phyloP scores from a whole-genome alignment of 257 asterid genomes.

The Fraxinus anomala region DNA sequence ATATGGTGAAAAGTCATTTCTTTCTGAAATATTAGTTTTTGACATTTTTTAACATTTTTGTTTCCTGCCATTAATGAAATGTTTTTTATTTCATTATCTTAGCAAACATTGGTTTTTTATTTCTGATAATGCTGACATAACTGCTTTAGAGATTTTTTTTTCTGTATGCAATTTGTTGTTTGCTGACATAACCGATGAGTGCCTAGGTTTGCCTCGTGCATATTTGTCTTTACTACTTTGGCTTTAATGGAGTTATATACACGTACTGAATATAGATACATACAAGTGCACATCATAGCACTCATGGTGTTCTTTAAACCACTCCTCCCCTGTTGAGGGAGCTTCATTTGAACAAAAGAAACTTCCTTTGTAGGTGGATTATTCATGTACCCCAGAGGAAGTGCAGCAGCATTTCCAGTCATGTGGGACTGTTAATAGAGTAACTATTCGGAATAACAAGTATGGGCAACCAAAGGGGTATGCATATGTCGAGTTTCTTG shows the following conservation, averaged over 20 bases:
- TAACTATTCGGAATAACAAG: constrained; percentile 74
- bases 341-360: neutral
- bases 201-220: neutral
- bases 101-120: neutral
- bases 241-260: neutral
- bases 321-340: neutral
- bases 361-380: constrained; percentile 58
- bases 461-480: constrained; percentile 82
- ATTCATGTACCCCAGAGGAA: constrained; percentile 81
- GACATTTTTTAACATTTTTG: neutral
- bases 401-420: constrained; percentile 88
- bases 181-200: neutral
- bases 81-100: neutral
- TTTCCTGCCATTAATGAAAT: neutral
- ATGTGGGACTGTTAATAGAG: constrained; percentile 80
- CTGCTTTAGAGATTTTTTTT: neutral
- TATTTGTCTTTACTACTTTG: neutral
- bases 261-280: neutral
- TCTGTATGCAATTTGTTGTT: neutral
- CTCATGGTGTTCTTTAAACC: neutral
- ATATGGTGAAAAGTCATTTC: neutral
- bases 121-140: neutral
- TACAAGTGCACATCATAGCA: neutral
- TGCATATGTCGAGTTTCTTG: constrained; percentile 80
- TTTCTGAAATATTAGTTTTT: neutral